phyloP scores from a whole-genome alignment of 2,329 filamentous ascomycete species.

The Ceratocystis albifundus region DNA sequence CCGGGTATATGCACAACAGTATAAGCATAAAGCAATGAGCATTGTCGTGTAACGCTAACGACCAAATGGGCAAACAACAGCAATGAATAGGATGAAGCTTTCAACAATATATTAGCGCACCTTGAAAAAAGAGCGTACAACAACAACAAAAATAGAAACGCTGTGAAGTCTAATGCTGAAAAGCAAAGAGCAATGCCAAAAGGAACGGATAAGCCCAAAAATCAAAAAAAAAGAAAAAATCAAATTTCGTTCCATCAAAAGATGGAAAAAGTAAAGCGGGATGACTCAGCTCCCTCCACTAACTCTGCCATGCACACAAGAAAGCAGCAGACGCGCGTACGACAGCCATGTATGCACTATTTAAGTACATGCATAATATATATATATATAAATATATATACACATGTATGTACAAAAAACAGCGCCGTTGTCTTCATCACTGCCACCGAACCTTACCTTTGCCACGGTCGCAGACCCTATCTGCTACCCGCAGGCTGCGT shows the following conservation, averaged over 20 bases:
- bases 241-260: not conserved
- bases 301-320: not conserved
- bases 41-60: not conserved
- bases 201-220: not conserved
- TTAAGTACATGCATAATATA: not conserved
- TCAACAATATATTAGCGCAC: not conserved
- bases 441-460: not conserved
- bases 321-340: not conserved
- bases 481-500: conserved; percentile 8
- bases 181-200: not conserved
- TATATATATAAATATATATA: no score
- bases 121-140: not conserved
- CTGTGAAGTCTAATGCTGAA: not conserved
- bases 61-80: not conserved
- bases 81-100: not conserved
- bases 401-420: not conserved
- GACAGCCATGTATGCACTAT: not conserved
- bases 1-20: not conserved
- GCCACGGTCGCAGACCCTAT: conserved; percentile 6
- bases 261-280: not conserved
- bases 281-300: no score
- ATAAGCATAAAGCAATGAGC: not conserved
- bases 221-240: not conserved
- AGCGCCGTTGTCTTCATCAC: not conserved
- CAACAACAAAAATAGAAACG: not conserved